Percentiles rank a stretch among this genome's conserved stretches.
phyloP scores from a whole-genome alignment of 2,329 filamentous ascomycete species.

The Colletotrichum sp. region DNA sequence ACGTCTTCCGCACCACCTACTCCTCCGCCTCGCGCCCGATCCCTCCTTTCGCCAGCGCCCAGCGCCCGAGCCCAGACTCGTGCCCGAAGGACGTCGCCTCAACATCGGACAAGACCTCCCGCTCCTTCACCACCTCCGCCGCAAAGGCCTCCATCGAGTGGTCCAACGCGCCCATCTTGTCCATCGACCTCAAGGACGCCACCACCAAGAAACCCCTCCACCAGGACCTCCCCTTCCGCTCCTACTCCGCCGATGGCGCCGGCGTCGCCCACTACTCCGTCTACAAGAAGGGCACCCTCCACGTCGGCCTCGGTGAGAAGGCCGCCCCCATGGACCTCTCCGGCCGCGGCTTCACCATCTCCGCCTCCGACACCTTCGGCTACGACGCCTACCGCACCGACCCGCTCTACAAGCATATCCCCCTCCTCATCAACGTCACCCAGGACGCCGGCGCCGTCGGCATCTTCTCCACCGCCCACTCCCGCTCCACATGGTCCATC shows the following conservation, averaged over 20 bases:
- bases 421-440: constrained; percentile 72
- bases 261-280: constrained; percentile 70
- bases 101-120: constrained; percentile 32
- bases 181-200: constrained; percentile 56
- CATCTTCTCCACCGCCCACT: constrained; percentile 71
- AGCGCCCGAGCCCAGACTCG: constrained; percentile 35
- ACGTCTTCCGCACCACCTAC: constrained; percentile 73
- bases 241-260: constrained; percentile 65
- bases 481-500: constrained; percentile 67
- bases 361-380: constrained; percentile 74
- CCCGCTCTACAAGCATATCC: constrained; percentile 78
- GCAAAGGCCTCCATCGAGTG: constrained; percentile 61
- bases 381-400: constrained; percentile 75
- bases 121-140: constrained; percentile 34
- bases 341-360: constrained; percentile 68
- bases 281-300: constrained; percentile 66
- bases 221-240: constrained; percentile 66
- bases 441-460: constrained; percentile 64
- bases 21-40: constrained; percentile 64
- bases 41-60: constrained; percentile 68
- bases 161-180: constrained; percentile 54
- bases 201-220: constrained; percentile 59
- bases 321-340: constrained; percentile 75
- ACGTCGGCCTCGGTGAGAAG: constrained; percentile 76
- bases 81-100: constrained; percentile 22